These are phyloP conservation scores for Microbotryum violaceum DNA, from an alignment of 1,284 basidiomycete species.

Conservation along the genomic window DNA sequence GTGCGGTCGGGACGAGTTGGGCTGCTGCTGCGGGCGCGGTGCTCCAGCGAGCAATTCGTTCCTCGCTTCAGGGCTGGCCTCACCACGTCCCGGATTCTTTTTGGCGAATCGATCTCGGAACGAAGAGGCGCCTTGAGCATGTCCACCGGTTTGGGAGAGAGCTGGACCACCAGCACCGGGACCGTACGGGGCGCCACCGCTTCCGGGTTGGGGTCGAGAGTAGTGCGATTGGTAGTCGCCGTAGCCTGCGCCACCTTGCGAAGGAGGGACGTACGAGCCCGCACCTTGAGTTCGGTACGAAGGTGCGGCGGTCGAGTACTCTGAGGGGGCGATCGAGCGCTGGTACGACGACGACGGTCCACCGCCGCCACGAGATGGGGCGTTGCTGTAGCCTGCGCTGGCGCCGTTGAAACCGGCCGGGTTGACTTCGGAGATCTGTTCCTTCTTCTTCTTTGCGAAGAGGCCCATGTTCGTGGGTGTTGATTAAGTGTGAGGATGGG, in stretches of 20 bases:
- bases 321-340: neutral
- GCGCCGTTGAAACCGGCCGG: neutral
- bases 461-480: constrained; percentile 21
- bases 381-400: neutral
- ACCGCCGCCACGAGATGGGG: neutral
- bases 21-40: constrained; percentile 12
- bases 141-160: too few relatives aligned
- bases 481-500: neutral
- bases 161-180: too few relatives aligned
- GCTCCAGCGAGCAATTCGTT: constrained; percentile 20
- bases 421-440: constrained; percentile 29
- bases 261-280: constrained; percentile 16
- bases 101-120: too few relatives aligned
- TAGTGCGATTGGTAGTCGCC: constrained; percentile 11
- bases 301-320: constrained; percentile 8
- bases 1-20: neutral
- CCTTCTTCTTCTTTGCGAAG: constrained; percentile 31
- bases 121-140: too few relatives aligned
- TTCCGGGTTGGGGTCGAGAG: constrained; percentile 2
- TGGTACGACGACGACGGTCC: constrained; percentile 2
- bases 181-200: neutral
- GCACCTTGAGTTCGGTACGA: constrained; percentile 21
- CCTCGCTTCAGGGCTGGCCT: neutral
- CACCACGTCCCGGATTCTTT: too few relatives aligned
- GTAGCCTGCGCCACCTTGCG: constrained; percentile 27